These are phyloP conservation scores for Nannochloris sp. DNA, from an alignment of 139 green algal species.

Conservation along the genomic window DNA sequence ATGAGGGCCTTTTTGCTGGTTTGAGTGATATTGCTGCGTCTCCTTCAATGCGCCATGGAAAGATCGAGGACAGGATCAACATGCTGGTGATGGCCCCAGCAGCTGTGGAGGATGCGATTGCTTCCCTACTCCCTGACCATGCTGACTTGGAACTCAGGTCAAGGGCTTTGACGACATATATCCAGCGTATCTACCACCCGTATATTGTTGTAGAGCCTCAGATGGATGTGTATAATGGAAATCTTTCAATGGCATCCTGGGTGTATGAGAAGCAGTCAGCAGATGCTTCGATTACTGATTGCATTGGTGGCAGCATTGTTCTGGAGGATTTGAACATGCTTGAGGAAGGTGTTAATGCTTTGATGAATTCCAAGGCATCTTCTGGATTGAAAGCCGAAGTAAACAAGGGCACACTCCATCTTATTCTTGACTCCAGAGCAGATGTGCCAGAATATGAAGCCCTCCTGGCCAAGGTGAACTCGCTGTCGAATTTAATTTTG, in stretches of 20 bases:
- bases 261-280: slow-evolving; percentile 25
- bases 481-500: slow-evolving; percentile 5
- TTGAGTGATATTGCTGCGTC: slow-evolving; percentile 24
- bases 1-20: slow-evolving; percentile 60
- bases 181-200: slow-evolving; percentile 79
- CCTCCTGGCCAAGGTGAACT: slow-evolving; percentile 27
- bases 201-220: slow-evolving; percentile 56
- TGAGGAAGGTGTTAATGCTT: slow-evolving; percentile 19
- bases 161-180: slow-evolving; percentile 71
- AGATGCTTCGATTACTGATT: slow-evolving; percentile 13
- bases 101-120: slow-evolving; percentile 88
- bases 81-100: slow-evolving; percentile 78
- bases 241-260: slow-evolving; percentile 32
- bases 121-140: slow-evolving; percentile 61
- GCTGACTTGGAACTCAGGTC: slow-evolving; percentile 24
- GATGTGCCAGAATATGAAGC: no score
- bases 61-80: slow-evolving; percentile 48
- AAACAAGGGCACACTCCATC: slow-evolving; percentile 39
- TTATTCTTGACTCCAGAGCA: slow-evolving; percentile 15
- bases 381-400: slow-evolving; percentile 13
- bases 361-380: slow-evolving; percentile 10
- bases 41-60: slow-evolving; percentile 6
- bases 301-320: slow-evolving; percentile 33
- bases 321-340: slow-evolving; percentile 31
- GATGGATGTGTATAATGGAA: slow-evolving; percentile 12